Conservation (phyloP, 345 rosid genomes). For the Aquilaria sinensis region DNA sequence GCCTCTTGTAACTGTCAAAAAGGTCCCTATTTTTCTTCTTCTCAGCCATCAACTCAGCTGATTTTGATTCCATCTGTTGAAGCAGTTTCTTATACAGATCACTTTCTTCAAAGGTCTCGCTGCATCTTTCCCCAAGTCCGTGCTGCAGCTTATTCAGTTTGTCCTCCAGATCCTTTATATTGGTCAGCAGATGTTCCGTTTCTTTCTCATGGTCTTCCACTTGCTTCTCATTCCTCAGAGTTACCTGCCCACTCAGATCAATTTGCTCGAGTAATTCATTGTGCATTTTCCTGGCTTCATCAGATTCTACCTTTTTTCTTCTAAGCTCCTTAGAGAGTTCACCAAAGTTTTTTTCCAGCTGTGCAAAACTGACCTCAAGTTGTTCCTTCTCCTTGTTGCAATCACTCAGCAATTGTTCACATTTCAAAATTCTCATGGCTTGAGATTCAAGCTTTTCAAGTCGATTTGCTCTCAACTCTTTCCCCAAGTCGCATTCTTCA, state of each 20-base stretch:
- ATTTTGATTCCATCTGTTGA: constrained; percentile 32
- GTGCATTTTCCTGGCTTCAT: constrained; percentile 27
- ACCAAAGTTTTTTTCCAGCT: constrained; percentile 35
- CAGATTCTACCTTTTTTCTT: constrained; percentile 32
- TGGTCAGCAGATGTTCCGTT: constrained; percentile 19
- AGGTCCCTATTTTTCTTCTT: constrained; percentile 35
- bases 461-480: constrained; percentile 27
- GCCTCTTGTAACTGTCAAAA: constrained; percentile 40
- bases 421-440: constrained; percentile 17
- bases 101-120: constrained; percentile 21
- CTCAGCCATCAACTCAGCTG: constrained; percentile 36
- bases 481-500: constrained; percentile 23
- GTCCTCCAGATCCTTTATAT: constrained; percentile 38
- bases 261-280: constrained; percentile 33
- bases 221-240: constrained; percentile 28
- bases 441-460: constrained; percentile 28
- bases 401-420: constrained; percentile 24
- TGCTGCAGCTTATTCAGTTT: constrained; percentile 30
- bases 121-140: constrained; percentile 19
- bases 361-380: constrained; percentile 24
- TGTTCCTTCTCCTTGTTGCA: constrained; percentile 35
- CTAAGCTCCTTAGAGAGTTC: constrained; percentile 34
- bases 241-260: constrained; percentile 23
- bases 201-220: constrained; percentile 33
- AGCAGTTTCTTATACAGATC: constrained; percentile 31